Percentiles rank a stretch among this genome's conserved stretches.
These are phyloP conservation scores for Penicillium verhagenii DNA, from an alignment of 495 filamentous ascomycete species.

Conservation along the genomic window DNA sequence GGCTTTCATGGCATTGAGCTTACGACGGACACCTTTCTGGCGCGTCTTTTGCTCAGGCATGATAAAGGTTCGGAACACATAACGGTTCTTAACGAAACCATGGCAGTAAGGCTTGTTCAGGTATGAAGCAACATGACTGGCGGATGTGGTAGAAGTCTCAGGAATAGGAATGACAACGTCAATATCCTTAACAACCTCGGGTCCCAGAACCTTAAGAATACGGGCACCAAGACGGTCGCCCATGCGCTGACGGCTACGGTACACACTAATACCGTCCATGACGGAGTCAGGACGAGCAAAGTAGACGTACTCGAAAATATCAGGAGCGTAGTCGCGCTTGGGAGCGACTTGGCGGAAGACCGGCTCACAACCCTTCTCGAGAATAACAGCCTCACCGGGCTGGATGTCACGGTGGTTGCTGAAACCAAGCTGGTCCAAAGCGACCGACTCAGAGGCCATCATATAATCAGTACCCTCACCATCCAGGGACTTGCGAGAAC, in stretches of 20 bases:
- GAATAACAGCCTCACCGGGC: conserved; percentile 92
- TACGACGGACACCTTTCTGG: conserved; percentile 60
- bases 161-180: conserved; percentile 91
- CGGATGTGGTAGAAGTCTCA: conserved; percentile 83
- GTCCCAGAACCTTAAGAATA: conserved; percentile 68
- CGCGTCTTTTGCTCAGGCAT: conserved; percentile 85
- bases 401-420: conserved; percentile 75
- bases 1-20: conserved; percentile 77
- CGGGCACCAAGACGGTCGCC: conserved; percentile 81
- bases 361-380: conserved; percentile 77
- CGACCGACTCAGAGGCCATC: conserved; percentile 96
- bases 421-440: conserved; percentile 85
- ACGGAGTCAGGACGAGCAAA: conserved; percentile 81
- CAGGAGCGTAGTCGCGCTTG: conserved; percentile 75
- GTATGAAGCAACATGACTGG: conserved; percentile 71
- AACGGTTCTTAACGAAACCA: conserved; percentile 92
- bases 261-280: conserved; percentile 91
- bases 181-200: conserved; percentile 76
- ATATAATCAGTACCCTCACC: conserved; percentile 83
- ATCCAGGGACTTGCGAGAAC: conserved; percentile 66
- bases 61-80: conserved; percentile 95
- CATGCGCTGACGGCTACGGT: conserved; percentile 89
- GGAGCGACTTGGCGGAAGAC: conserved; percentile 71
- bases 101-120: conserved; percentile 80
- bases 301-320: conserved; percentile 88